Evolutionary conservation across 1,284 basidiomycete genomes (phyloP), one percentile per base, ranked within the genome.

Genomic region (Tylopilus sp.): DNA sequence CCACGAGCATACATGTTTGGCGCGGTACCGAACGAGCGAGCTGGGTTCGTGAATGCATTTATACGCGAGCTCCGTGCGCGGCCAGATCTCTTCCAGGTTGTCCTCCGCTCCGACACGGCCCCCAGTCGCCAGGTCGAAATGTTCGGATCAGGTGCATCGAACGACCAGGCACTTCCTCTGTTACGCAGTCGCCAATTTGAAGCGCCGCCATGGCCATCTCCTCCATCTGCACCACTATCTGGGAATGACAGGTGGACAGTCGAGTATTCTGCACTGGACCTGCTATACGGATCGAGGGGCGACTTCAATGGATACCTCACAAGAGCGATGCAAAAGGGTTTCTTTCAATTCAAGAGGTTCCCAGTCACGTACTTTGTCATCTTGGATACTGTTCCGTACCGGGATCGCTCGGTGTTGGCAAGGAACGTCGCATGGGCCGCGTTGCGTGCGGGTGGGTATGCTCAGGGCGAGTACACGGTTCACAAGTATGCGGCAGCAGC

Each of bases 341-440:
- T 79, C 57, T 77, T 78, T 66, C 61, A 32, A 15, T 76, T 69
- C 68, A 79, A 77, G 62, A 67, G 66, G 3, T 77, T 80, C 57
- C 76, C 72, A 1, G 77, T 79, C 49, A 79, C 68, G 38, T 80
- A 77, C 56, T 71, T 80, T 63, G 73, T 75, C 26, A 77, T 80
- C 36, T 49, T 79, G 55, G 71, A 72, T 41, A 66, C 74, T 0
- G 53, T 63, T 3, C 69, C 70, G 1, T 52, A 65, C 33, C 70
- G 69, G n/a, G 58, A 61, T n/a, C 5, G 2, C n/a, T 60, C 56
- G 10, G 36, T 61, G 12, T 54, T 72, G 57, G 63, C 59, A 19
- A 58, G 63, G 38, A 74, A 71, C 18, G 70, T 71, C 1, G n/a
- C 69, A 2, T 74, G 70, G 70, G 69, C 69, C 8, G 72, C 72